A percentile compares a stretch with the other conserved stretches of the same genome.
These are phyloP conservation scores for Suhomyces coccinellae DNA, from an alignment of 1,139 yeast species.

Conservation along the genomic window DNA sequence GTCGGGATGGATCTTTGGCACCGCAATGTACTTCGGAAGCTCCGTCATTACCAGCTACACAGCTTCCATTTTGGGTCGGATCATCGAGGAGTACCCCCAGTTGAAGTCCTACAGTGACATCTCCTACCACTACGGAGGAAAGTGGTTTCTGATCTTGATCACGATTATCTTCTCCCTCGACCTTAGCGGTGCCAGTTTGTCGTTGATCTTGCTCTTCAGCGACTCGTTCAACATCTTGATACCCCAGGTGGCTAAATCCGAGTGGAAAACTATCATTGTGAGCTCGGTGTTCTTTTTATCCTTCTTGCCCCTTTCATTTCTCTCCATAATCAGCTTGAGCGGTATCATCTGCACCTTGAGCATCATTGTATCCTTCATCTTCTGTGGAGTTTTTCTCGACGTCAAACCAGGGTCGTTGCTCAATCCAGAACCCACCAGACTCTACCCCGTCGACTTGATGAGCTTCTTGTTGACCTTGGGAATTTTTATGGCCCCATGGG, in stretches of 20 bases:
- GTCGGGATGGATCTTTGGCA: constrained; percentile 80
- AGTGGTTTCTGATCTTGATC: constrained; percentile 53
- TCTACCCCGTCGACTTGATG: constrained; percentile 53
- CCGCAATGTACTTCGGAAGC: constrained; percentile 50
- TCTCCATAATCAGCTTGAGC: constrained; percentile 69
- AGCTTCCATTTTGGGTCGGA: constrained; percentile 52
- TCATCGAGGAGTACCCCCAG: constrained; percentile 30
- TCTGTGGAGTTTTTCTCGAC: constrained; percentile 61
- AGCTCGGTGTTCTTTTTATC: constrained; percentile 58
- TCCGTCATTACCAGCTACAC: constrained; percentile 68
- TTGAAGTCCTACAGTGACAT: constrained; percentile 47
- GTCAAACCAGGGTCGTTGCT: constrained; percentile 67
- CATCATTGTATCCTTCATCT: constrained; percentile 56
- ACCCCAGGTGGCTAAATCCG: constrained; percentile 47
- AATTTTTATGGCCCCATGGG: constrained; percentile 84
- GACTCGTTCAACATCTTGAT: constrained; percentile 74
- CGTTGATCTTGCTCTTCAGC: constrained; percentile 77
- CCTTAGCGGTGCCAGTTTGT: constrained; percentile 73
- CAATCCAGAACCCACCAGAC: constrained; percentile 47
- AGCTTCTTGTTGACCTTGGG: constrained; percentile 66
- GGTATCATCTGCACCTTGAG: constrained; percentile 75
- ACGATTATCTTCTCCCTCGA: constrained; percentile 76
- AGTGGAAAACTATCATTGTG: constrained; percentile 53
- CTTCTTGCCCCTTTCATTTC: constrained; percentile 68
- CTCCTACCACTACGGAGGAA: constrained; percentile 47